Conservation (phyloP, 2,329 filamentous ascomycete species). For the Endoconidiophora polonica region DNA sequence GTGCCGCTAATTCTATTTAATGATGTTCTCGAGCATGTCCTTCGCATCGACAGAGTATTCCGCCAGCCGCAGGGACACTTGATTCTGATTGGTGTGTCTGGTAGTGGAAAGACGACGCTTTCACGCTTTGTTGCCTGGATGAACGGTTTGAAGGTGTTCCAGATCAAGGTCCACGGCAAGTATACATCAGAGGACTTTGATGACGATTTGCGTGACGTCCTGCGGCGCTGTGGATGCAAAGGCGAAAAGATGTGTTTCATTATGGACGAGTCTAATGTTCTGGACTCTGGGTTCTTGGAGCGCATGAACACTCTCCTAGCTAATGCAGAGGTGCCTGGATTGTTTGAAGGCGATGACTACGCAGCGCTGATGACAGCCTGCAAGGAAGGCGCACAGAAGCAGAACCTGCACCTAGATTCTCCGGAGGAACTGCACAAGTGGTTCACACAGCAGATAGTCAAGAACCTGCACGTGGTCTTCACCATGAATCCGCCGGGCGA, state of each 20-base stretch:
- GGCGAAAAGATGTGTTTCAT: constrained; percentile 99
- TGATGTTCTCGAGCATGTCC: constrained; percentile 91
- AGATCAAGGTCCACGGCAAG: constrained; percentile 98
- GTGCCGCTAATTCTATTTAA: constrained; percentile 98
- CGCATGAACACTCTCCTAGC: constrained; percentile 98
- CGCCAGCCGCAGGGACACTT: constrained; percentile 95
- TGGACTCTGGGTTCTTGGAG: constrained; percentile 96
- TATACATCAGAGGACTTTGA: constrained; percentile 98
- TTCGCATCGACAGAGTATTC: constrained; percentile 97
- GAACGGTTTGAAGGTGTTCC: constrained; percentile 97
- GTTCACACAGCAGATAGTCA: constrained; percentile 98
- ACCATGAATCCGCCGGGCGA: constrained; percentile 95
- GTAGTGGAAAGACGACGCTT: constrained; percentile 93
- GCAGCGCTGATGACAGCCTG: constrained; percentile 98
- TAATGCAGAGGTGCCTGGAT: constrained; percentile 96
- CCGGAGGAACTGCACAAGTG: constrained; percentile 99
- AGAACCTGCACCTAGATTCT: constrained; percentile 87
- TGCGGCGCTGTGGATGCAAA: constrained; percentile 88
- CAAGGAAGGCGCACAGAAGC: constrained; percentile 92
- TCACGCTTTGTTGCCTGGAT: constrained; percentile 99
- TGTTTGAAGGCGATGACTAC: constrained; percentile 98
- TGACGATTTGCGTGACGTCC: constrained; percentile 84
- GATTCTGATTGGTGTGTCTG: constrained; percentile 95
- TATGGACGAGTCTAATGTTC: constrained; percentile 97
- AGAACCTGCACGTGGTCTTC: constrained; percentile 97